These are phyloP conservation scores for Solanum hybrid DNA, from an alignment of 305 asterid species.

Conservation along the genomic window DNA sequence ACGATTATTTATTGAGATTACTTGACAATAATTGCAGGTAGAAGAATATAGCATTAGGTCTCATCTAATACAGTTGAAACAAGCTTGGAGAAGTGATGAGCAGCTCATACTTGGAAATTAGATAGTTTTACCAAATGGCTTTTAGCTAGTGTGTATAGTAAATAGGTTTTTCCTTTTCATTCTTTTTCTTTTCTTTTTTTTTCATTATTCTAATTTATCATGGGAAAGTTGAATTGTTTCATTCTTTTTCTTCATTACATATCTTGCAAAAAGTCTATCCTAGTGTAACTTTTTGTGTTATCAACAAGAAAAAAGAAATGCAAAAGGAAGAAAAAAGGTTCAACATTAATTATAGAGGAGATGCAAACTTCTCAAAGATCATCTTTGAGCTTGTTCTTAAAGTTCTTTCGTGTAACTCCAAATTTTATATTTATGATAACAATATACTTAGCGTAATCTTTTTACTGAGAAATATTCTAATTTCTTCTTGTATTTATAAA, in stretches of 20 bases:
- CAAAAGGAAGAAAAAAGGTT: not conserved
- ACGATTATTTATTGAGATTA: not conserved
- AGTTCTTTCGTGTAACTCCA: not conserved
- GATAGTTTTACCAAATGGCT: slow-evolving; percentile 6
- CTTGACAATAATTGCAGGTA: slow-evolving; percentile 35
- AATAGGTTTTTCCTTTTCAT: not conserved
- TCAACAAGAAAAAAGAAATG: slow-evolving; percentile 3
- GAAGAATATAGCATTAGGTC: slow-evolving; percentile 75
- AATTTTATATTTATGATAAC: not conserved
- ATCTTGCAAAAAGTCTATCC: not conserved
- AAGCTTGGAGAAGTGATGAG: slow-evolving; percentile 30
- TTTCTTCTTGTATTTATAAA: not conserved
- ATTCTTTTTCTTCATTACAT: slow-evolving; percentile 1
- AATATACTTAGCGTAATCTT: not conserved
- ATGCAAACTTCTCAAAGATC: not conserved
- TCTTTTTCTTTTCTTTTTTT: not conserved
- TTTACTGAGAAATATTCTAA: too few species aligned
- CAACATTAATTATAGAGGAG: not conserved
- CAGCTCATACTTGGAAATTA: slow-evolving; percentile 18
- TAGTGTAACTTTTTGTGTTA: slow-evolving; percentile 7
- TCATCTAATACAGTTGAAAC: slow-evolving; percentile 56
- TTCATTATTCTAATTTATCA: slow-evolving; percentile 3
- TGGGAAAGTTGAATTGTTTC: slow-evolving; percentile 3
- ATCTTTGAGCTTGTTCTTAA: not conserved
- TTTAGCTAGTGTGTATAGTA: slow-evolving; percentile 19